Base-by-base conservation (phyloP, 2,329 filamentous ascomycete genomes). In the Colletotrichum acutatum region DNA sequence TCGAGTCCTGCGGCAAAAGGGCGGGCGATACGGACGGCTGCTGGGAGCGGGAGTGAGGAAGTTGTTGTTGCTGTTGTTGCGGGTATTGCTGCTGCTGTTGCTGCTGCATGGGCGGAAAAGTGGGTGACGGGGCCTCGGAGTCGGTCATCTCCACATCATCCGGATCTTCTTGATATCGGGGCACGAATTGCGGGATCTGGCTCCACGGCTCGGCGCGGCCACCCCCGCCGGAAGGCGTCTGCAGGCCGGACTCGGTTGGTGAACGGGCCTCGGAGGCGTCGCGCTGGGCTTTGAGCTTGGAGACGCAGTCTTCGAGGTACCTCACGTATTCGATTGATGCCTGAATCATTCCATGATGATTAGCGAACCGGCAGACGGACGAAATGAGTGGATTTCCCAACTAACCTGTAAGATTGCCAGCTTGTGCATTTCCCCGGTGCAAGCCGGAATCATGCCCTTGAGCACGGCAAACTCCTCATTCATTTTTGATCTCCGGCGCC, bases 391-490 rank as follows among this genome's bases (percentile, higher is more conserved):
- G 34, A 22, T 37, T 6, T 5, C 4, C 16, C 14, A 16, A 82
- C 88, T 75, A 82, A 97, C 95, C 90, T 98, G 95, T 63, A 98
- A 84, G 77, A 98, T 98, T 19, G 95, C 95, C 70, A 98, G 86
- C 84, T 99, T 99, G 83, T 98, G 97, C 97, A 98, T 98, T 79
- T 98, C 96, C 7, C 95, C 95, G n/a, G 90, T 91, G 82, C 97
- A 98, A 2, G 97, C 96, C 0, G 97, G 97, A 70, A 98, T 97
- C 94, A 99, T 95, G 78, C 93, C 90, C 84, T 98, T 98, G 76
- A 98, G 85, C 19, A 97, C 93, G 2, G 91, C 93, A 84, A 98
- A 98, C 84, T 98, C 97, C 81, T 98, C 96, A 77, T 99, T 98
- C 96, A 98, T 99, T 86, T 98, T 99, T 14, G 94, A 97, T 74